Percentiles rank a stretch among this genome's conserved stretches.
Conservation (phyloP, 306 rosid species). For the Benincasa hispida region DNA sequence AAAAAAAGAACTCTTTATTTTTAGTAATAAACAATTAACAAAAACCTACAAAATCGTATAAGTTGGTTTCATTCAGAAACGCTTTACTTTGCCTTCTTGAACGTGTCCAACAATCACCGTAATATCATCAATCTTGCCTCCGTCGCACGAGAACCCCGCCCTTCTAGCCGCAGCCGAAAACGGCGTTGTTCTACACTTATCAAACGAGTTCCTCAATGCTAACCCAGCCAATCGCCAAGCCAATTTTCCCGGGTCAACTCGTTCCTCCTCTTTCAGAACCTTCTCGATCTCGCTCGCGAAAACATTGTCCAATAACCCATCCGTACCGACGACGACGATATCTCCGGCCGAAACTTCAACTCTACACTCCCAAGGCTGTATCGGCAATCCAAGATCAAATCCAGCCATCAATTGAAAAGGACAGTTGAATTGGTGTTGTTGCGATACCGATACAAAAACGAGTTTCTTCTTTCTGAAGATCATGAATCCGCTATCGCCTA, state of each 20-base stretch:
- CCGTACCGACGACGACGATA: not conserved
- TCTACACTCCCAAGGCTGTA: not conserved
- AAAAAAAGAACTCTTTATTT: too few relatives aligned
- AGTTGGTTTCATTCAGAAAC: not conserved
- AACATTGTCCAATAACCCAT: not conserved
- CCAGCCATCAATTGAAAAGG: not conserved
- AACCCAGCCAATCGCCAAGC: not conserved
- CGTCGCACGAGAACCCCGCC: not conserved
- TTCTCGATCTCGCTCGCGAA: not conserved
- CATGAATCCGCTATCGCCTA: slow-evolving; percentile 19
- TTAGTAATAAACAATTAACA: too few relatives aligned
- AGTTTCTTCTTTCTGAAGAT: slow-evolving; percentile 9
- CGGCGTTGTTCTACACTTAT: not conserved
- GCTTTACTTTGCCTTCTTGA: not conserved
- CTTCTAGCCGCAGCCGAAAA: not conserved
- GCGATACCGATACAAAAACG: not conserved
- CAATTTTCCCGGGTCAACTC: not conserved
- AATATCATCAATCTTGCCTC: not conserved
- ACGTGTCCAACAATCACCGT: not conserved
- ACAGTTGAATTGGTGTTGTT: not conserved
- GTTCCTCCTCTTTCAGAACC: not conserved
- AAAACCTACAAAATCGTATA: not conserved
- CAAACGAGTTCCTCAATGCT: not conserved
- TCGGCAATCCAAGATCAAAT: not conserved
- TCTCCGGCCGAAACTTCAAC: not conserved